Base-by-base conservation (phyloP, 345 rosid species). In the Citrus hindsii region DNA sequence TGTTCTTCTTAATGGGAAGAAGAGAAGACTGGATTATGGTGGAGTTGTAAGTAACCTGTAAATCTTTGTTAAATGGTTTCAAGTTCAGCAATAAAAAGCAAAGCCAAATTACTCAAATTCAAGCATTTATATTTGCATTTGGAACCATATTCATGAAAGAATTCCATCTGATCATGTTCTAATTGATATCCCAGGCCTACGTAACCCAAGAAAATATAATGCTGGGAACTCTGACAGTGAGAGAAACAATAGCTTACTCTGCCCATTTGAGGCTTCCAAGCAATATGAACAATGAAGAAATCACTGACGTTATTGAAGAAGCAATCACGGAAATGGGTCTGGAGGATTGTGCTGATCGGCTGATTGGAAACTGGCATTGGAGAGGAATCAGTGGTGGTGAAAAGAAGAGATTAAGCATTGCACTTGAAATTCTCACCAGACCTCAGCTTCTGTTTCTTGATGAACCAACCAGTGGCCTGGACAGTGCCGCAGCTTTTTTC, bases 341-440 rank as follows among this genome's bases (percentile, higher is more conserved):
- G 61, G 92, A 89, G 64, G 97, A 91, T 46, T 93, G 97, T 40
- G 79, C 91, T 25, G 88, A 93, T 76, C 71, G 90, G 78, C 79
- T 82, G 53, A 85, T 93, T 8, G 98, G 98, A 72, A 89, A 88
- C 83, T 91, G 96, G 96, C 96, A 93, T 76, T 76, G 88, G 3
- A 83, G 96, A 46, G 96, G 98, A n/a, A 84, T 91, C 37, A 91
- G 96, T 66, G 96, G 96, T 19, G 98, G 96, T 5, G 98, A 93
- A 82, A 93, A 86, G 80, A 93, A 91, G 85, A 85, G 98, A 73
- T 77, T 91, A 9, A 88, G 96, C 87, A 86, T 93, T 66, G 98
- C 94, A 69, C 82, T 91, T 18, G 93, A 91, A 81, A 93, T 93
- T 78, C 90, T 93, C 33, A 90, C 93, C 7, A 88, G 79, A 71